Evolutionary conservation across 352 stramenopile genomes (phyloP), one percentile per base, ranked within the genome.

Genomic region (Pythium oligandrum): DNA sequence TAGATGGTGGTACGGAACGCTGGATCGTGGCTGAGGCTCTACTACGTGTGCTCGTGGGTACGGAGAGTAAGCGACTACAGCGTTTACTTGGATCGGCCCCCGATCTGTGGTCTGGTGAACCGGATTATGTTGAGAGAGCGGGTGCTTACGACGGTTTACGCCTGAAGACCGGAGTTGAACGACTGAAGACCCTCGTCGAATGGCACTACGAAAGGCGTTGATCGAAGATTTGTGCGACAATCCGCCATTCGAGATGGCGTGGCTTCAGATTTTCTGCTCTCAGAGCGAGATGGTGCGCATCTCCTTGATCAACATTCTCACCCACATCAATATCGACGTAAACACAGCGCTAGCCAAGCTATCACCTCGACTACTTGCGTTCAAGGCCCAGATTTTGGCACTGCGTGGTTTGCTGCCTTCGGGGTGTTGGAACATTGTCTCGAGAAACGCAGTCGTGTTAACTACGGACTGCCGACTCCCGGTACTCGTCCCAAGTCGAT

Each of bases 401-500:
- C 51, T 96, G 7, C 61, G 89, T 44, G 85, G 89, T 1, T 65
- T 93, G 2, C 53, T 8, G 83, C 81, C 8, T 85, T 88, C 53
- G 80, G 76, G 7, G 58, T 96, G 0, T 61, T 97, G 7, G 64
- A 90, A 30, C 82, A 92, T 26, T 93, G 84, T 37, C 46, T 97
- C 12, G 53, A 95, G 46, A 95, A 96, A 60, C 78, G 86, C 3
- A 79, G 90, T 52, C 69, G 86, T 12, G 86, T 96, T 0, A 59
- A 92, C 39, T 97, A 83, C 62, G 89, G 88, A 0, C 64, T 96
- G 43, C 64, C 72, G 10, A 39, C 63, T 6, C 48, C 51, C 35
- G 58, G 57, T 1, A 61, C 66, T 0, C 82, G 81, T 30, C 39
- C 3, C 0, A 96, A 95, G 57, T 64, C 70, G 26, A 70, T 97